Conservation (phyloP, 2,329 filamentous ascomycete species). For the Alternaria conjuncta region DNA sequence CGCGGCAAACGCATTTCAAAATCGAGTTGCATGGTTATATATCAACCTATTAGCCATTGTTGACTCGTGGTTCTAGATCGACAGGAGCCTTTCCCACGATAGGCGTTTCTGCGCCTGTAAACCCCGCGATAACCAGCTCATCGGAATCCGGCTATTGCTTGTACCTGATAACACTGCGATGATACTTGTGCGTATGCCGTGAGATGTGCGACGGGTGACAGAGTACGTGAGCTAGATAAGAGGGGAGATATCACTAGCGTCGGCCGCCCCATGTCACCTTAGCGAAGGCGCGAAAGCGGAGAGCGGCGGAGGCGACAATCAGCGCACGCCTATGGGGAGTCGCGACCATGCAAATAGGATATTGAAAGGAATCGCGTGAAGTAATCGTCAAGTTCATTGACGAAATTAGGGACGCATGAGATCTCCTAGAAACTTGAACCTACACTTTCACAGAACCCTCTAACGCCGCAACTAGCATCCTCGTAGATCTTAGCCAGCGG, state of each 20-base stretch:
- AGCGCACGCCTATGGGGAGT: neutral
- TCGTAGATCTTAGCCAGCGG: neutral
- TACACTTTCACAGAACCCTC: neutral
- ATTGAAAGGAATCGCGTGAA: neutral
- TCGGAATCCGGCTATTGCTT: neutral
- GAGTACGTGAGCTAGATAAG: slow-evolving; percentile 1
- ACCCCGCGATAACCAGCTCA: neutral
- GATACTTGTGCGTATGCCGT: neutral
- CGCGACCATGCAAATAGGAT: neutral
- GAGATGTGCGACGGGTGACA: neutral
- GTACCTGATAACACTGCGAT: neutral
- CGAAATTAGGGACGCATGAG: neutral
- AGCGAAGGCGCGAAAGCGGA: neutral
- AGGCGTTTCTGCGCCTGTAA: slow-evolving; percentile 1
- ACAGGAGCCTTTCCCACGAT: neutral
- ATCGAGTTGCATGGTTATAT: neutral
- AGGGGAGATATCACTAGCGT: slow-evolving; percentile 2
- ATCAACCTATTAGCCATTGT: neutral
- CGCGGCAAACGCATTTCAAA: neutral
- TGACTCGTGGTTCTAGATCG: slow-evolving; percentile 1
- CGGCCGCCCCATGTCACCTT: slow-evolving; percentile 10
- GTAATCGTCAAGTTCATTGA: neutral
- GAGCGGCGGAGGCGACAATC: neutral
- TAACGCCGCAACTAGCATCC: neutral
- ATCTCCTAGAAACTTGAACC: neutral